Base-by-base conservation (phyloP, 257 asterid genomes). In the Linderniella brevidens region DNA sequence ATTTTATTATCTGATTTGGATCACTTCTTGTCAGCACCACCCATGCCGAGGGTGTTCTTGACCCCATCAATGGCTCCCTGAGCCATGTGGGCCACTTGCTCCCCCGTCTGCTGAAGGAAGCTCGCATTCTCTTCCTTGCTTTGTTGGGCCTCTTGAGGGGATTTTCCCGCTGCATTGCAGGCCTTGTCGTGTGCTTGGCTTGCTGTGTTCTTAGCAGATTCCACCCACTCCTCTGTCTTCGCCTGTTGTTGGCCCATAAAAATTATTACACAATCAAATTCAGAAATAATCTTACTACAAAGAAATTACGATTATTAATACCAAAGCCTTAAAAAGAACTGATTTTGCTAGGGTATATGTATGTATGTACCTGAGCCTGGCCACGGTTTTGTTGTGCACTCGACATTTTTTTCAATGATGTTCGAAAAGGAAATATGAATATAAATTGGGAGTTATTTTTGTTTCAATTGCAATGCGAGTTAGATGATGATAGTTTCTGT, bases 11-110 rank as follows among this genome's bases (percentile, higher is more conserved):
- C 32, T 25, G 32, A 3, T 25, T 25, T 25, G 3, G 3, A 2
- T 79, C 69, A 76, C 66, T 76, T 80, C 74, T 61, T 73, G 19
- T 77, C 77, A 17, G n/a, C n/a, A n/a, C n/a, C n/a, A 25, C 85
- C 69, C 62, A 81, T 62, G 58, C 93, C 93, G 41, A 81, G 76
- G 45, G 78, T 81, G 72, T 73, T 78, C 68, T 72, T 81, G 58
- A 75, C 68, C 1, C 93, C 90, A 54, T 81, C 93, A 37, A 78
- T 54, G 0, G 82, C 86, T 12, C 80, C 90, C 46, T 81, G 86
- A 58, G 86, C 86, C 72, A 75, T 72, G 64, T 59, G 45, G 32
- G 48, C 71, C 64, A 75, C 18, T 45, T 72, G 70, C 41, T 75
- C 90, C 44, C 80, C 83, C 0, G 80, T 78, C 90, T 79, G 37